Evolutionary conservation across 139 green algal genomes (phyloP), one percentile per base, ranked within the genome.

Genomic region (Desmodesmus armatus): DNA sequence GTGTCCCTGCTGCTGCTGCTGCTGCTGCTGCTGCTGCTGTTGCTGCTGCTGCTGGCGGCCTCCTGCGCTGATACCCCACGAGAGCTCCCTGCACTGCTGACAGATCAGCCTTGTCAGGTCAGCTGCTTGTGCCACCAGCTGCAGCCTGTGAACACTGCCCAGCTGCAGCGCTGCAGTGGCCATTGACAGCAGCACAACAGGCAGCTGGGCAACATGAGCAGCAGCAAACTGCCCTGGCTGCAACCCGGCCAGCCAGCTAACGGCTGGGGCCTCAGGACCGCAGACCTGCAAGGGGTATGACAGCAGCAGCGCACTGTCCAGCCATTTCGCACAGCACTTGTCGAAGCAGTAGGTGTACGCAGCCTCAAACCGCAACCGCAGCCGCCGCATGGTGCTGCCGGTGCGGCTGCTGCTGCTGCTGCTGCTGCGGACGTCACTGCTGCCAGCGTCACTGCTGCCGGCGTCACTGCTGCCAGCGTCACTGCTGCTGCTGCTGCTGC

Each of bases 401-500:
- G n/a, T 79, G 63, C 71, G 6, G 35, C 71, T 37, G 39, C 78
- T 9, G 78, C n/a, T 60, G 31, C 60, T 84, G 41, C 55, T 35
- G 35, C 58, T 49, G 23, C 29, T 40, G 73, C 29, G 43, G n/a
- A 25, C 49, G 35, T 31, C 33, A 39, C 53, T 11, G 25, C 40
- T 55, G 41, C 53, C 21, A 47, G 43, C 73, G 44, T 9, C 67
- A 62, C 62, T 53, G 62, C 40, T 74, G 77, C 55, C 2, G 43
- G 29, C 27, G 27, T 27, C 5, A 37, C 73, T 44, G 44, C 72
- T 80, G n/a, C 41, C 23, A 33, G 15, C 44, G 66, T 4, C 15
- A 29, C 73, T 3, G 43, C 55, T 83, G 55, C 77, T 39, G 43
- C 55, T 83, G 77, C 40, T 60, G 53, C 77, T 83, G 71, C 71